phyloP scores from a whole-genome alignment of 352 stramenopile species.

The Globisporangium acanthophoron region DNA sequence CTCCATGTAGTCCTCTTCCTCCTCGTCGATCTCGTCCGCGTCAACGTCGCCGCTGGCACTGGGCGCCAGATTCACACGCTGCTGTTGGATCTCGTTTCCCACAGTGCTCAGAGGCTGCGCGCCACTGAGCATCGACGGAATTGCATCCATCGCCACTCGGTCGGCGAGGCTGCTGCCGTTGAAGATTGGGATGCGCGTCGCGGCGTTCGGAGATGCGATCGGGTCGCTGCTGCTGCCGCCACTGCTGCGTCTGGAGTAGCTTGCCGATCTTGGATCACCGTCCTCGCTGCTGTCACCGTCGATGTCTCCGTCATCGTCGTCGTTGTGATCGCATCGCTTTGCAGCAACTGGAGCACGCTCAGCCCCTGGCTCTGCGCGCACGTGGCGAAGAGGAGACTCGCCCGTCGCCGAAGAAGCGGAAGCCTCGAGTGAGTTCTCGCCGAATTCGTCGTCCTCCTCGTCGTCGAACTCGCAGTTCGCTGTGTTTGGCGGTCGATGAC shows the following conservation, averaged over 20 bases:
- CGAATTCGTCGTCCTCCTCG: constrained; percentile 14
- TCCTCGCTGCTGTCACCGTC: constrained; percentile 4
- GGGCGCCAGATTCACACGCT: background rate
- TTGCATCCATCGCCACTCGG: constrained; percentile 10
- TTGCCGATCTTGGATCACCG: background rate
- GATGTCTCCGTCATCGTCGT: constrained; percentile 13
- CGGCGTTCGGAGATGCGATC: constrained; percentile 5
- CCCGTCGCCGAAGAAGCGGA: background rate
- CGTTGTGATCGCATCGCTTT: background rate
- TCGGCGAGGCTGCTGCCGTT: constrained; percentile 16
- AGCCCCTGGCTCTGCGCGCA: background rate
- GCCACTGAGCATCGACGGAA: constrained; percentile 13
- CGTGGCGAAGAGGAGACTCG: no score
- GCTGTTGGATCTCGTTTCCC: constrained; percentile 6
- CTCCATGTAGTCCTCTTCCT: constrained; percentile 49
- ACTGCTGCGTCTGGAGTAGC: background rate
- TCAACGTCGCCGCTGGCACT: no score
- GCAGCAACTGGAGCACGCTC: background rate
- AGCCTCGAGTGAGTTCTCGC: constrained; percentile 12
- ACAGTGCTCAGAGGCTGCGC: background rate
- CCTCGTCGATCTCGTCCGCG: constrained; percentile 22
- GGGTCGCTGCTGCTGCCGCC: background rate
- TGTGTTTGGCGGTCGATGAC: constrained; percentile 4
- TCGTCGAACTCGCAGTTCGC: constrained; percentile 1
- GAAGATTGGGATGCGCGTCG: constrained; percentile 18